Evolutionary conservation across 2,329 filamentous ascomycete species (phyloP), one percentile per base, ranked within the genome.

Genomic region (Reticulascus tulasneorum): DNA sequence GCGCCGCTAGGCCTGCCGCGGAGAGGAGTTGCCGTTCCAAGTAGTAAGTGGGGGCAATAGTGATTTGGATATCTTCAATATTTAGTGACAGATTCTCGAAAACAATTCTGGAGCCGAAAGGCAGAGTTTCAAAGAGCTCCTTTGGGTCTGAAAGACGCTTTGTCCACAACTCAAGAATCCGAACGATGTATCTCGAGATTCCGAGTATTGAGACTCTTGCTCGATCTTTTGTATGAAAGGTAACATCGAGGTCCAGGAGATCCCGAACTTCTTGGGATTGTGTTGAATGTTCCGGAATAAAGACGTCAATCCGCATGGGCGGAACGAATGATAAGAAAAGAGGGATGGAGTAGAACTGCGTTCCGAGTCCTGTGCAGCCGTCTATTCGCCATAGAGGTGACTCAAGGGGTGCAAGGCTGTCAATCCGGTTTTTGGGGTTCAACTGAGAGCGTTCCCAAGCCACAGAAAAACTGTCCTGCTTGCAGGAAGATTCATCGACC

Each of bases 381-480:
- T 81, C 76, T 30, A 82, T 69, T 22, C 72, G 66, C 76, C 77
- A 82, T 7, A 73, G 53, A 3, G 74, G 66, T 1, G 56, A 47
- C 11, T 47, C 32, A 3, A 66, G 64, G 7, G 60, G 54, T 4
- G 63, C 65, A 12, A 81, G 66, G 44, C 73, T 77, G 50, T 79
- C 67, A 50, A 80, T 72, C 40, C 76, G 67, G 48, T 79, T 80
- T 52, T 75, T 77, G 7, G 76, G 77, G 44, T 81, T 81, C 26
- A 79, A 59, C 25, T 62, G 55, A 6, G 75, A 79, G 4, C 52
- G 42, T 10, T 56, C 51, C 76, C 76, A 80, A 11, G 47, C 32
- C 20, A 29, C 30, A 13, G 35, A 17, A 11, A n/a, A n/a, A n/a
- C n/a, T n/a, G n/a, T n/a, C n/a, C n/a, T n/a, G n/a, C n/a, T n/a